A percentile compares a stretch with the other conserved stretches of the same genome.
Conservation (phyloP, 345 rosid species). For the Pugionium dolabratum region DNA sequence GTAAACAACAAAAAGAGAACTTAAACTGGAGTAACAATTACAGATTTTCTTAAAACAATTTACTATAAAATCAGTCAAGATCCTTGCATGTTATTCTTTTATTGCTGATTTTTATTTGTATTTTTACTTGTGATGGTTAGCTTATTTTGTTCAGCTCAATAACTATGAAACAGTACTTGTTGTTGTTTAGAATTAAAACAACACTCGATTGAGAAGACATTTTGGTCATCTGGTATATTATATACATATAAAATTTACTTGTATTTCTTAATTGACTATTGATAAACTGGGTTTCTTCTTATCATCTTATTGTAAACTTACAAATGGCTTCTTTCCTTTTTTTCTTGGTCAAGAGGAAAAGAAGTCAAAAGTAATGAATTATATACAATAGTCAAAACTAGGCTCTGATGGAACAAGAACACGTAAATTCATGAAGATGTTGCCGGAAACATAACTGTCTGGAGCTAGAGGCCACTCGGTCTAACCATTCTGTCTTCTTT, state of each 20-base stretch:
- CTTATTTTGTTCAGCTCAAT: too few relatives aligned
- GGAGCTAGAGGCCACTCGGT: slow-evolving; percentile 17
- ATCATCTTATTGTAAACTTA: not conserved
- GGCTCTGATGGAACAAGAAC: slow-evolving; percentile 9
- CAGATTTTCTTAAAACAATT: too few relatives aligned
- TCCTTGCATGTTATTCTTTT: too few relatives aligned
- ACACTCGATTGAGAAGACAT: not conserved
- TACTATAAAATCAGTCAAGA: too few relatives aligned
- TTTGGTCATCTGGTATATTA: not conserved
- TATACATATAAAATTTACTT: not conserved
- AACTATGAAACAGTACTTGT: too few relatives aligned
- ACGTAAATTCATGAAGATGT: not conserved
- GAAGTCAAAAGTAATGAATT: slow-evolving; percentile 5
- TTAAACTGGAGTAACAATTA: too few relatives aligned
- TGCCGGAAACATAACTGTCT: slow-evolving; percentile 7
- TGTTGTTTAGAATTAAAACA: too few relatives aligned
- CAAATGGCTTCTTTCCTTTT: slow-evolving; percentile 7
- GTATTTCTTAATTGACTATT: not conserved
- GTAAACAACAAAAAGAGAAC: too few relatives aligned
- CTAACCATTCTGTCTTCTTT: slow-evolving; percentile 19
- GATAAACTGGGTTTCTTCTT: not conserved
- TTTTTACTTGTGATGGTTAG: too few relatives aligned
- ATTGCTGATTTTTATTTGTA: too few relatives aligned
- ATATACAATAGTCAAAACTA: slow-evolving; percentile 30
- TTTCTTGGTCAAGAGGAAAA: slow-evolving; percentile 1